phyloP scores from a whole-genome alignment of 805 yeast species.

The Priceomyces carsonii region DNA sequence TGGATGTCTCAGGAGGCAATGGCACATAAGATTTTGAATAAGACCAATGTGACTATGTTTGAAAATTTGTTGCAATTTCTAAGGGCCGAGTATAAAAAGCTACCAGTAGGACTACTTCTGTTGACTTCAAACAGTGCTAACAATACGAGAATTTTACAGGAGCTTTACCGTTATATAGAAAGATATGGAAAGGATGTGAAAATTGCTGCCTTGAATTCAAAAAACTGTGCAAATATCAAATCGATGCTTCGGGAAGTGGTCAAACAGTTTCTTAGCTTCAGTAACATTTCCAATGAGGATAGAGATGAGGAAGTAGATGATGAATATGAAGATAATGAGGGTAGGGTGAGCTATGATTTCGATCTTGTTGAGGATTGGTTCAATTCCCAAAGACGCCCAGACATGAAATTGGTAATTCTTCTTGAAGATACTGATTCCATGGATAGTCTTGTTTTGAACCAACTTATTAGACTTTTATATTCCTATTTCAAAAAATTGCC shows the following conservation, averaged over 20 bases:
- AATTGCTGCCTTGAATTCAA: constrained; percentile 29
- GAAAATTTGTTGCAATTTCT: constrained; percentile 25
- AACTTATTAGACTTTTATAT: constrained; percentile 30
- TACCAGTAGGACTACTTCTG: constrained; percentile 35
- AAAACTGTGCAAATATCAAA: constrained; percentile 34
- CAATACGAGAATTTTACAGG: constrained; percentile 38
- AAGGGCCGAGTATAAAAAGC: constrained; percentile 14
- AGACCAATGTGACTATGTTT: constrained; percentile 33
- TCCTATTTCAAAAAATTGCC: constrained; percentile 28
- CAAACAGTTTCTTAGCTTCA: constrained; percentile 25
- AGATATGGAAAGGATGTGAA: constrained; percentile 14
- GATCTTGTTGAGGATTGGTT: constrained; percentile 37
- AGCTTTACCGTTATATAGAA: constrained; percentile 23
- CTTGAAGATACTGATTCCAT: constrained; percentile 41
- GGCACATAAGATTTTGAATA: constrained; percentile 29
- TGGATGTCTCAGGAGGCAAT: constrained; percentile 30
- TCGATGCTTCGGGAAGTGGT: constrained; percentile 33
- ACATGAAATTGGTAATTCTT: constrained; percentile 24
- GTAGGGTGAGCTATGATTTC: constrained; percentile 35
- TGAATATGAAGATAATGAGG: constrained; percentile 17
- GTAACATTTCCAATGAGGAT: constrained; percentile 9
- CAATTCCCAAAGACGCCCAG: constrained; percentile 7
- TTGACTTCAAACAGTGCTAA: constrained; percentile 43
- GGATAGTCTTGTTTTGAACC: constrained; percentile 34
- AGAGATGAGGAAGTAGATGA: constrained; percentile 14